Evolutionary conservation across 2,329 filamentous ascomycete genomes (phyloP).

Genomic region (Colletotrichum scovillei): DNA sequence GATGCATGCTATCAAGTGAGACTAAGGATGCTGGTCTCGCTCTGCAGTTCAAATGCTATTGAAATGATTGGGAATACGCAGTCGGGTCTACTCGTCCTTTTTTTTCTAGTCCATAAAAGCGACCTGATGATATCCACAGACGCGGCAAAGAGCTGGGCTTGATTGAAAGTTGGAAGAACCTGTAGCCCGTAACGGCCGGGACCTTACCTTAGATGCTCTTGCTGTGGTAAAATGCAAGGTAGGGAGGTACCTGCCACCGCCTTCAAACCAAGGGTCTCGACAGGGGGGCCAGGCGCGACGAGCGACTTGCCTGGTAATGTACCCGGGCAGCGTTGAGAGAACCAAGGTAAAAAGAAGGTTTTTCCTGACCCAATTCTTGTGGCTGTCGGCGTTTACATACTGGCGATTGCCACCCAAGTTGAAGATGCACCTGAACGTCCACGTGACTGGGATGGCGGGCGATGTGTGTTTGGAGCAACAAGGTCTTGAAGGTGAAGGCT

Average conservation of each 20-base stretch:
- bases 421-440: not conserved
- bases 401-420: not conserved
- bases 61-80: no score
- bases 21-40: no score
- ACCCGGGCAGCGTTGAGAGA: not conserved
- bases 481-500: not conserved
- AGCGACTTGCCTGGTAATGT: not conserved
- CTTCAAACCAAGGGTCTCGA: not conserved
- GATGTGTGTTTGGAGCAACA: not conserved
- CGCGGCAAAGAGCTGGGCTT: no score
- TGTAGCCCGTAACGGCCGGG: no score
- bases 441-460: not conserved
- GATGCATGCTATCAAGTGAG: no score
- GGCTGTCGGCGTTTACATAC: not conserved
- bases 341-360: not conserved
- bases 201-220: no score
- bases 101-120: no score
- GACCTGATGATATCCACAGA: no score
- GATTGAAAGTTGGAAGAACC: no score
- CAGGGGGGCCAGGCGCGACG: not conserved
- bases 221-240: not conserved
- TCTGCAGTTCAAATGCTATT: no score
- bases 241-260: not conserved
- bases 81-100: no score
- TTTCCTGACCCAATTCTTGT: not conserved